Base-by-base conservation (phyloP, 257 asterid genomes). In the Solanum clarkiae region DNA sequence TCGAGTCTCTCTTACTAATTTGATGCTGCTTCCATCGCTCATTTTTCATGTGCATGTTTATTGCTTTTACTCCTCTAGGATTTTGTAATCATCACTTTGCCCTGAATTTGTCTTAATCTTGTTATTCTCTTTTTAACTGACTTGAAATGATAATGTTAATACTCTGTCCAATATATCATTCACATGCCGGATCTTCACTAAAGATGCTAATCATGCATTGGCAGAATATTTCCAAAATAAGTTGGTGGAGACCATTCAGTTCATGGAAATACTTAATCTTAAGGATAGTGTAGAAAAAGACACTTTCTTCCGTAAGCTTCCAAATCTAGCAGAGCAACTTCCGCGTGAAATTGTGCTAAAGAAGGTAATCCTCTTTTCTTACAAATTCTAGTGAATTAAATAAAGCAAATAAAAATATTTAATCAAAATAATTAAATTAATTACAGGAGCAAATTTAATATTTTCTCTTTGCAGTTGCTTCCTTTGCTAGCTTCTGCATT, bases 251-350 rank as follows among this genome's bases (percentile, higher is more conserved):
- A 97, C 99, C 77, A 97, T 95, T 85, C 99, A 97, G 80, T 95
- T 97, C 88, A 97, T 97, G 99, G 99, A 97, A 89, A 92, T 95
- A 82, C 98, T 97, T 84, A 97, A 93, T 91, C 90, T 97, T 88
- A 97, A 97, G 93, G 98, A 95, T 87, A 95, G 99, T 86, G 98
- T 95, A 63, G 99, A 97, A 89, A 97, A 95, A 92, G 99, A 97
- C 87, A 92, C 92, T 45, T 97, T 97, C 91, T 97, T 97, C 91
- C 98, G 98, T 62, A 97, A 93, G 89, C 98, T 97, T 86, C 99
- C 99, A 72, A 97, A 88, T 93, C 91, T 97, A 55, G 96, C 95
- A 3, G 99, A 97, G 90, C 98, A 97, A 91, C 96, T 97, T 86
- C 99, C 99, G 68, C 97, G 92, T 56, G 95, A 94, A 87, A 97